Percentiles rank a stretch among this genome's conserved stretches.
phyloP scores from a whole-genome alignment of 805 yeast species.

The Ogataea polymorpha region DNA sequence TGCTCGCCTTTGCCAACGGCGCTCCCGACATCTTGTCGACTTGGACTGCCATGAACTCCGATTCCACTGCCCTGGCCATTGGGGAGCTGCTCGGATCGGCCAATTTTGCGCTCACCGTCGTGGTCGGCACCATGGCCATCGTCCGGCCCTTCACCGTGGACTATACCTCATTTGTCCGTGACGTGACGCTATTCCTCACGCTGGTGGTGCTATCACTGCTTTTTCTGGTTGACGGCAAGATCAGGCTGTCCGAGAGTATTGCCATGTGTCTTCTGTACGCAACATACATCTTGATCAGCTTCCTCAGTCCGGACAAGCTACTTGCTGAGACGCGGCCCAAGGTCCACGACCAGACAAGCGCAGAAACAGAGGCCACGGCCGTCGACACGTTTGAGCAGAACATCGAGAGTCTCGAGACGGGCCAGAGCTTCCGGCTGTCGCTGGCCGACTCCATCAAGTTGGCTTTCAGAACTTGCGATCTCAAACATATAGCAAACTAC shows the following conservation, averaged over 20 bases:
- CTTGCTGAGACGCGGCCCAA: constrained; percentile 23
- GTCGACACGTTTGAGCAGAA: constrained; percentile 22
- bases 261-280: constrained; percentile 55
- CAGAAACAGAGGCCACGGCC: constrained; percentile 3
- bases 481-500: constrained; percentile 11
- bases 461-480: constrained; percentile 22
- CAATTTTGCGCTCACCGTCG: constrained; percentile 48
- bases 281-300: constrained; percentile 49
- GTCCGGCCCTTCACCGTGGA: constrained; percentile 50
- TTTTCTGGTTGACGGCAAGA: constrained; percentile 52
- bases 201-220: constrained; percentile 49
- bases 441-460: constrained; percentile 32
- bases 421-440: constrained; percentile 27
- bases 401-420: constrained; percentile 28
- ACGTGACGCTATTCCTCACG: constrained; percentile 51
- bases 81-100: constrained; percentile 56
- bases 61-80: constrained; percentile 54
- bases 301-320: constrained; percentile 19
- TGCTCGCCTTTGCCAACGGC: constrained; percentile 89
- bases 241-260: constrained; percentile 55
- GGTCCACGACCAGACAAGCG: constrained; percentile 2
- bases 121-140: constrained; percentile 48
- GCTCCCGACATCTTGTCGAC: constrained; percentile 88
- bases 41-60: constrained; percentile 71
- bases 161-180: constrained; percentile 52